Evolutionary conservation across 441 rosid species (phyloP), one percentile per base, ranked within the genome.

Genomic region (Breynia disticha): DNA sequence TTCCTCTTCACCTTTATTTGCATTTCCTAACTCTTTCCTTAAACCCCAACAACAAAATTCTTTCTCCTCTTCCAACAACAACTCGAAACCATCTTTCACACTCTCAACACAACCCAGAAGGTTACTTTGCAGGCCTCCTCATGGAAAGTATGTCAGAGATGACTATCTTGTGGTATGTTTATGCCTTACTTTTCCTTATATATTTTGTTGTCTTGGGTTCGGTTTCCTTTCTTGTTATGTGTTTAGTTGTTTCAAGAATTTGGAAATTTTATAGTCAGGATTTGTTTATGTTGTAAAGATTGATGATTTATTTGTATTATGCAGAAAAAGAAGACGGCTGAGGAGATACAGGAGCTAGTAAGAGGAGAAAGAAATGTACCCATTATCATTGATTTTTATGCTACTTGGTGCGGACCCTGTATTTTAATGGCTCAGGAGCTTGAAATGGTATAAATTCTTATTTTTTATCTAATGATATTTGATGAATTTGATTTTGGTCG

Each of bases 361-460:
- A 87, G 81, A 73, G 94, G 94, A 60, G 84, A 83, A 52, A 79
- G 91, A 60, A 73, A 52, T 18, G 90, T 84, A 19, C 97, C 95
- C 1, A 52, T 90, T 20, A 68, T 87, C 64, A 83, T 90, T 45
- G 96, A 90, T 76, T 90, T 86, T 76, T 87, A 87, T 65, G 96
- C 97, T 1, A 85, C 97, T 2, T 90, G 96, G 96, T 90, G 96
- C 67, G 93, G 97, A 47, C 97, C 97, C 46, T 90, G 95, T 68
- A 80, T 84, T 64, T 71, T 83, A 70, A 87, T 90, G 96, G 95
- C 96, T 32, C 97, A 87, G 66, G 88, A 84, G 72, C 87, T 90
- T 56, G 96, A 81, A 81, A 80, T 80, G 96, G 97, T 87, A 76
- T 57, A 61, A 16, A 45, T 55, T 67, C 28, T 37, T 56, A 39